Base-by-base conservation (phyloP, 495 filamentous ascomycete species). In the Penicillium odoratum region DNA sequence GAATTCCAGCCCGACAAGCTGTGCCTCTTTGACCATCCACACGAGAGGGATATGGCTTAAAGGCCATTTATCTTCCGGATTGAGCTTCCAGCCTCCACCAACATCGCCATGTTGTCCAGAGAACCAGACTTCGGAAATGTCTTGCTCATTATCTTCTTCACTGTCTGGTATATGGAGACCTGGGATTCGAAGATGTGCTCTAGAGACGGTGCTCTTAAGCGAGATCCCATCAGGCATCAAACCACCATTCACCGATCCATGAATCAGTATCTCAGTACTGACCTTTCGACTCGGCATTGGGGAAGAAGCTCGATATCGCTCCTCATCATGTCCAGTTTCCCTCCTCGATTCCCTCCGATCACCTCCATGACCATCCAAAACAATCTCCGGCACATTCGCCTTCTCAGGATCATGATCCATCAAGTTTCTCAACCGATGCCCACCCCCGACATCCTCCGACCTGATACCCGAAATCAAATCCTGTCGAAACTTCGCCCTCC, bases 51-150 rank as follows among this genome's bases (percentile, higher is more conserved):
- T 78, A 63, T 94, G 88, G 56, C 84, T 87, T 3, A 91, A 73
- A 5, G 85, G 68, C 51, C 69, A 70, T 36, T 80, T 81, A 61
- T 85, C 81, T 0, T 77, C 79, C 0, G 74, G 62, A 0, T 74
- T 62, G 8, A 87, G 70, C 50, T 85, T 83, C 91, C 90, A 94
- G 0, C 90, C 90, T 13, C 91, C 90, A 4, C 90, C 90, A 28
- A 93, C 81, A 62, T 93, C 90, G 5, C 81, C 88, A 62, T 93
- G 90, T 25, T 84, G 83, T n/a, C 90, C 90, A 0, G 88, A 76
- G 62, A 92, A 92, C 89, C 89, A 93, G 7, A 92, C 79, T 57
- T 91, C 88, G 59, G 88, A 79, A 48, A 92, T 85, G 64, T 92
- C 87, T 61, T 91, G 87, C 48, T 77, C 65, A 5, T 79, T 69